Conservation (phyloP, 768 basidiomycete genomes). For the Boletus barrowsii region DNA sequence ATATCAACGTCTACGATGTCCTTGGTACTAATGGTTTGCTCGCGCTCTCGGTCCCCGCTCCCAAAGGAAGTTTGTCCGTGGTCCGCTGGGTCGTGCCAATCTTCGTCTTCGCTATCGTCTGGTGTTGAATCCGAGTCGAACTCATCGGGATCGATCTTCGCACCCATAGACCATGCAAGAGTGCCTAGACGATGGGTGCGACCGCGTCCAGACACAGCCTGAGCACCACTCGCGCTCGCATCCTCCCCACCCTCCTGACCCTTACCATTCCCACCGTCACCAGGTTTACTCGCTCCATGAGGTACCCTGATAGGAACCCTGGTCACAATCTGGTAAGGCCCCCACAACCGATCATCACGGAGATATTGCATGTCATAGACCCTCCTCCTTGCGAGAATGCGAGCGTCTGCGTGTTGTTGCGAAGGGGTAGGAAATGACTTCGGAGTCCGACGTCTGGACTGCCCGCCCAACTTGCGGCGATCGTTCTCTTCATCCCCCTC, state of each 20-base stretch:
- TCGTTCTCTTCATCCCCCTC: not conserved
- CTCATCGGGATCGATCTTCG: slow-evolving; percentile 10
- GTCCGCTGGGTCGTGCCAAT: slow-evolving; percentile 17
- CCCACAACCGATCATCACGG: slow-evolving; percentile 27
- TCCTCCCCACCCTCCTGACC: not conserved
- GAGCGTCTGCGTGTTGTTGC: slow-evolving; percentile 24
- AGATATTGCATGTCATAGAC: slow-evolving; percentile 33
- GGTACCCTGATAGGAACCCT: not conserved
- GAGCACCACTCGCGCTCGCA: not conserved
- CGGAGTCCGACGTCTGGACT: not conserved
- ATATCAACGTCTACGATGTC: not conserved
- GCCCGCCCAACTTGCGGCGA: not conserved
- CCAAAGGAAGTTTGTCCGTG: not conserved
- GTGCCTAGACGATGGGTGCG: slow-evolving; percentile 2
- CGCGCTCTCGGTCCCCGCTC: not conserved
- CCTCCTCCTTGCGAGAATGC: slow-evolving; percentile 25
- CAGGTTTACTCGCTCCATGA: not conserved
- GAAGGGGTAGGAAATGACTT: slow-evolving; percentile 11
- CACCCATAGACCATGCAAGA: slow-evolving; percentile 18
- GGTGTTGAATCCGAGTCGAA: slow-evolving; percentile 5
- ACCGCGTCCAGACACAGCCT: not conserved
- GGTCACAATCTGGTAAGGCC: slow-evolving; percentile 24
- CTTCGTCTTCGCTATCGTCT: slow-evolving; percentile 20
- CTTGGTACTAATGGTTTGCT: not conserved
- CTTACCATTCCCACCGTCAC: not conserved